A percentile compares a stretch with the other conserved stretches of the same genome.
phyloP scores from a whole-genome alignment of 2,329 filamentous ascomycete genomes.

The Venturiaceae sp. region DNA sequence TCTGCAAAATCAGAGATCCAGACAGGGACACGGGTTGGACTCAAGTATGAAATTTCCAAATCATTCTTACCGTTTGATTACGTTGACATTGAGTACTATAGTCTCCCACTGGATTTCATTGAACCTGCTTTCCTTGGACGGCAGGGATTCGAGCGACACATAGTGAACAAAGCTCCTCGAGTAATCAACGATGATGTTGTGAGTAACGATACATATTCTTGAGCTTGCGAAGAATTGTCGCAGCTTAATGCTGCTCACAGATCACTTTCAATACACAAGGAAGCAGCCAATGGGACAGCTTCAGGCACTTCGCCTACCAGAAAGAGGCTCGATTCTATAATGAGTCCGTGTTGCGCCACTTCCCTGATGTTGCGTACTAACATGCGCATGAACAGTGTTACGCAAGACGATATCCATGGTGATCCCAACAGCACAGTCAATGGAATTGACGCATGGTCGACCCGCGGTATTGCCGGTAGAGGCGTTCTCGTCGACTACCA shows the following conservation, averaged over 20 bases:
- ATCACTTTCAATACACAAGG: constrained; percentile 46
- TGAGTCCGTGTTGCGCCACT: constrained; percentile 25
- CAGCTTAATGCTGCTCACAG: constrained; percentile 2
- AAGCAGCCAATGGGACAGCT: constrained; percentile 48
- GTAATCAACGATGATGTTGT: too few relatives aligned
- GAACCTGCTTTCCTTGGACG: too few relatives aligned
- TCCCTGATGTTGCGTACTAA: constrained; percentile 17
- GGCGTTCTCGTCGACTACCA: constrained; percentile 46
- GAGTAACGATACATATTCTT: too few relatives aligned
- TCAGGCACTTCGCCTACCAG: constrained; percentile 34
- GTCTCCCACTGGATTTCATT: too few relatives aligned
- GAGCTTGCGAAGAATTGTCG: too few relatives aligned
- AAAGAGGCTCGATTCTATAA: constrained; percentile 40
- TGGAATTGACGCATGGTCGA: neutral
- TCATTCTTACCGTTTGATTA: too few relatives aligned
- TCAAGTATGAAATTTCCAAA: too few relatives aligned
- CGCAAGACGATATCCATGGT: constrained; percentile 8
- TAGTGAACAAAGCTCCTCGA: too few relatives aligned
- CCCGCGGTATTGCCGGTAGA: constrained; percentile 42
- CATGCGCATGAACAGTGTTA: constrained; percentile 14
- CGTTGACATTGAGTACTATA: too few relatives aligned
- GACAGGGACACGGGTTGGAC: too few relatives aligned
- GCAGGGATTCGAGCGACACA: too few relatives aligned
- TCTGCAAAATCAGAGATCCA: too few relatives aligned
- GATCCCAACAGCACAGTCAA: constrained; percentile 8